phyloP scores from a whole-genome alignment of 139 green algal species.

The Edaphochlamys debaryana region DNA sequence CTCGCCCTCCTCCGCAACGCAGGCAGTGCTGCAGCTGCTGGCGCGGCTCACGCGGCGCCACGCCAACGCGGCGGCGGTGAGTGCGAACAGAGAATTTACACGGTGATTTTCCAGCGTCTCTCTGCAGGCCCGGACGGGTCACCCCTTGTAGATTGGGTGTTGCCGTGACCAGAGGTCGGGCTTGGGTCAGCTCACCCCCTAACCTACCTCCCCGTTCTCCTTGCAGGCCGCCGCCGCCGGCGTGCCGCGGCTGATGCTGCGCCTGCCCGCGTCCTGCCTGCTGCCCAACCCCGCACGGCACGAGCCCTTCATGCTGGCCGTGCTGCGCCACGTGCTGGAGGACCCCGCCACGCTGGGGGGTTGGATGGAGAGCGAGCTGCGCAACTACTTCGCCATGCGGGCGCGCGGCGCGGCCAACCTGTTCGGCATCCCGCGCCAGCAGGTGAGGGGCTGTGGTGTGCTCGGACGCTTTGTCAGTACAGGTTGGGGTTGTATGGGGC shows the following conservation, averaged over 20 bases:
- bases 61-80: conserved; percentile 74
- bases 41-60: conserved; percentile 78
- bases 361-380: conserved; percentile 94
- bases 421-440: neutral
- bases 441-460: conserved; percentile 10
- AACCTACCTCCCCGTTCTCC: no score
- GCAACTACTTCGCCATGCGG: conserved; percentile 61
- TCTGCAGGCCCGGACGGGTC: no score
- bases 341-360: conserved; percentile 87
- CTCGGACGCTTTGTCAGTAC: no score
- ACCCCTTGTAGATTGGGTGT: no score
- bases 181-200: no score
- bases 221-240: conserved; percentile 62
- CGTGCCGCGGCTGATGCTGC: conserved; percentile 76
- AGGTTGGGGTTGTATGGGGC: no score
- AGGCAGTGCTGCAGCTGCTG: conserved; percentile 87
- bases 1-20: conserved; percentile 70
- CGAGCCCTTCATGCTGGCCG: conserved; percentile 74
- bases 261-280: conserved; percentile 71
- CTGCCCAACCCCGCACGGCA: conserved; percentile 57
- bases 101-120: no score
- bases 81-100: neutral
- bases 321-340: conserved; percentile 93
- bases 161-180: no score
- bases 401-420: neutral